Evolutionary conservation across 2,329 filamentous ascomycete species (phyloP).

Genomic region (Aspergillus sp.): DNA sequence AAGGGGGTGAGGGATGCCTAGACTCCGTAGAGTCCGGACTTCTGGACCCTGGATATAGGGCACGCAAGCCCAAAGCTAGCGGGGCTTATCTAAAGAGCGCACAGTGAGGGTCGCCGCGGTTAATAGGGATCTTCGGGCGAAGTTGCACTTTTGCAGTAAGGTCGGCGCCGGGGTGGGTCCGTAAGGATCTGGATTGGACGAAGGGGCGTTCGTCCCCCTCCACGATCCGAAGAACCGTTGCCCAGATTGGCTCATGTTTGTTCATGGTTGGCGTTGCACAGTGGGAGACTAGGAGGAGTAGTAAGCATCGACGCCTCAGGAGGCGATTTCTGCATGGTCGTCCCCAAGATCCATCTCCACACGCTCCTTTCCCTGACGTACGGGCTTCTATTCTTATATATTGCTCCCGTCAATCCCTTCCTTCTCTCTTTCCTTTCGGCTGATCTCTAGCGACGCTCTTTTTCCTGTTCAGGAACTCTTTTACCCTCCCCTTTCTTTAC

Average conservation of each 20-base stretch:
- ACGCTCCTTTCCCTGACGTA: constrained; percentile 11
- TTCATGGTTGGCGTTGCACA: no score
- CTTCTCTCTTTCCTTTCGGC: neutral
- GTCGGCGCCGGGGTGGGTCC: neutral
- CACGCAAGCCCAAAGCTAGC: no score
- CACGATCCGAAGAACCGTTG: neutral
- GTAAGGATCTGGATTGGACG: neutral
- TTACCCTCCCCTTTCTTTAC: neutral
- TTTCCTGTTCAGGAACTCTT: neutral
- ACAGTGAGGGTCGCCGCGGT: no score
- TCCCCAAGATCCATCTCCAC: constrained; percentile 8
- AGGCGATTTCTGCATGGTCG: constrained; percentile 1
- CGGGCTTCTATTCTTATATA: constrained; percentile 7
- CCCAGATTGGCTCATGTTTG: no score
- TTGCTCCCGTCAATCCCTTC: constrained; percentile 6
- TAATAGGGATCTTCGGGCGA: no score
- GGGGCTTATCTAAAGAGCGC: no score
- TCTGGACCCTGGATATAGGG: no score
- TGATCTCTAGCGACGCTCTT: neutral
- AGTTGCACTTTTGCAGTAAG: neutral
- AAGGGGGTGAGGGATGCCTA: no score
- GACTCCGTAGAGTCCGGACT: no score
- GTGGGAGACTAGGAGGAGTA: neutral
- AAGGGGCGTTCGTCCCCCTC: neutral
- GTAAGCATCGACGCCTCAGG: constrained; percentile 2